Evolutionary conservation across 176 grass and related monocot species (phyloP).

Genomic region (Panicum miliaceum): DNA sequence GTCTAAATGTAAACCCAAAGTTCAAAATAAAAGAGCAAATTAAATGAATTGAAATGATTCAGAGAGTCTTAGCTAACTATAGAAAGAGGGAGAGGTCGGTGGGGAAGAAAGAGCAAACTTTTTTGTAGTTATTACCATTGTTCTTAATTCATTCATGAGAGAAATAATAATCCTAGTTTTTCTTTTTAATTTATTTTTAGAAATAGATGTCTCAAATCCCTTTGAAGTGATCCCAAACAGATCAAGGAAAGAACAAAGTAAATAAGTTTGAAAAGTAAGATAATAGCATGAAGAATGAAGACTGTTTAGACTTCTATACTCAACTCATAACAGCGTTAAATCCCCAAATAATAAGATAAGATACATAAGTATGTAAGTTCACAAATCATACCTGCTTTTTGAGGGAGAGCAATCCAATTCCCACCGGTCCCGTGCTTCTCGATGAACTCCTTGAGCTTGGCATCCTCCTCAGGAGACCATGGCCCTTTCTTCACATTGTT

Average conservation of each 20-base stretch:
- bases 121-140: neutral
- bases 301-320: neutral
- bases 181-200: neutral
- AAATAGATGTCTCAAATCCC: neutral
- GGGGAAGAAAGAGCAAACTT: neutral
- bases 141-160: neutral
- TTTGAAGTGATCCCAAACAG: neutral
- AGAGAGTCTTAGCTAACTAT: neutral
- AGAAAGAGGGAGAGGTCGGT: neutral
- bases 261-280: neutral
- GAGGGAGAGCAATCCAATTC: conserved; percentile 96
- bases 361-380: neutral
- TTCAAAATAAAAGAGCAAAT: neutral
- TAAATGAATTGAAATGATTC: neutral
- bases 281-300: neutral
- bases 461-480: conserved; percentile 94
- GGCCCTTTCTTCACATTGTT: conserved; percentile 95
- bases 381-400: conserved; percentile 74
- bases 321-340: neutral
- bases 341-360: conserved; percentile 4
- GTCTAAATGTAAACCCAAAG: neutral
- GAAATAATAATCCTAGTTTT: neutral
- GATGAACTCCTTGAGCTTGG: conserved; percentile 91
- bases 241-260: neutral
- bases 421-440: conserved; percentile 90